Conservation (phyloP, 2,329 filamentous ascomycete genomes). For the Gyromitra esculenta region DNA sequence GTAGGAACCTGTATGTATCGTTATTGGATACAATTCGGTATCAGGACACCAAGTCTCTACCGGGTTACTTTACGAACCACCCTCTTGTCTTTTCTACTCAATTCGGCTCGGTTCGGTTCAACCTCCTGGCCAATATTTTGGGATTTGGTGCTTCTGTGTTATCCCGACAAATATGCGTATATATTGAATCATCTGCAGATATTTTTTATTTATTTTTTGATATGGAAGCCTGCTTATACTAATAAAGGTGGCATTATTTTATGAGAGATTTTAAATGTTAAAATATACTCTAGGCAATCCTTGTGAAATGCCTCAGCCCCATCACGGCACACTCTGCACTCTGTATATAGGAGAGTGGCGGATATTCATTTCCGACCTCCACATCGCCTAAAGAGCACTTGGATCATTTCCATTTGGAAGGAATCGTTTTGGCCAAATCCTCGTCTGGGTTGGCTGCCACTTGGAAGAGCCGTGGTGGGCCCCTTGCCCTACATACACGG, state of each 20-base stretch:
- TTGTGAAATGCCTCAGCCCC: not conserved
- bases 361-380: not conserved
- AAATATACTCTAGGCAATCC: not conserved
- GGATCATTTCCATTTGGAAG: slow-evolving; percentile 33
- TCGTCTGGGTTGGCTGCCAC: not conserved
- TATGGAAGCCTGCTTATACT: not conserved
- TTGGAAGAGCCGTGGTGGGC: not conserved
- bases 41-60: not conserved
- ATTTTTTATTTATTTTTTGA: not conserved
- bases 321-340: not conserved
- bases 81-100: not conserved
- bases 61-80: not conserved
- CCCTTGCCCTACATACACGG: not conserved
- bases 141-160: not conserved
- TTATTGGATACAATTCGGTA: slow-evolving; percentile 1
- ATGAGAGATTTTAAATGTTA: not conserved
- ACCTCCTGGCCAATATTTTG: not conserved
- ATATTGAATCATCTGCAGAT: not conserved
- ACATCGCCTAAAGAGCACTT: slow-evolving; percentile 5
- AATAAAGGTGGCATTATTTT: not conserved
- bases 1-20: slow-evolving; percentile 6
- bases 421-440: not conserved
- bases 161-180: not conserved
- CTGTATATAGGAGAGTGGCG: not conserved
- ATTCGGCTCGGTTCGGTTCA: not conserved